Base-by-base conservation (phyloP, 768 basidiomycete species). In the Panaeolus cyanescens region DNA sequence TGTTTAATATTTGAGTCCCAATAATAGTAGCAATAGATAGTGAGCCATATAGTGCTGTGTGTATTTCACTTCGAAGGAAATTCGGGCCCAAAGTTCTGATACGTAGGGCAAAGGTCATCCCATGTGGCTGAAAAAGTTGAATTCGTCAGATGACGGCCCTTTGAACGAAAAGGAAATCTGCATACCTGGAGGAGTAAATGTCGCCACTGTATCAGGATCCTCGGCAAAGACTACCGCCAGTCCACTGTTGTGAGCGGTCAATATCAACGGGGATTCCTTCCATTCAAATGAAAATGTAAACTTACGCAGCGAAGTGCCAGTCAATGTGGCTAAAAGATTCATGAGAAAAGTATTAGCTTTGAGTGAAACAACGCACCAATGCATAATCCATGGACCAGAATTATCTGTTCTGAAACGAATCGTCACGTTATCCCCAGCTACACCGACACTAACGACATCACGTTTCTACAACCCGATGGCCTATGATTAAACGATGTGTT, bases 331-430 rank as follows among this genome's bases (percentile, higher is more conserved):
- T 31, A 33, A 19, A 37, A 20, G 34, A 36, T 22, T 33, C 17
- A 62, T 62, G 75, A 70, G 77, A 10, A 74, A 76, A 37, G 77
- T 62, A 73, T 71, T 67, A 63, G 17, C 76, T 67, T 9, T 81
- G 65, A 68, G 83, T 8, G 15, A 32, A 32, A 53, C 13, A 22
- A 58, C 72, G 15, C 20, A 78, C 77, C 82, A 81, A 66, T 83
- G 81, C 33, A 82, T 59, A 42, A 80, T 71, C 80, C 79, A 82
- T 4, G 79, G 78, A 4, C 84, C 83, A 40, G 79, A 65, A 59
- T 83, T 81, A 54, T n/a, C n/a, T n/a, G n/a, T 82, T 0, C 66
- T 68, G 68, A 83, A 82, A 1, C 83, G 73, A 59, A 85, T 75
- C 0, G 79, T 77, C 8, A 78, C 75, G 58, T 76, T 77, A 58